Base-by-base conservation (phyloP, 371 early-diverging fungal genomes). In the Rhizomucor miehei region DNA sequence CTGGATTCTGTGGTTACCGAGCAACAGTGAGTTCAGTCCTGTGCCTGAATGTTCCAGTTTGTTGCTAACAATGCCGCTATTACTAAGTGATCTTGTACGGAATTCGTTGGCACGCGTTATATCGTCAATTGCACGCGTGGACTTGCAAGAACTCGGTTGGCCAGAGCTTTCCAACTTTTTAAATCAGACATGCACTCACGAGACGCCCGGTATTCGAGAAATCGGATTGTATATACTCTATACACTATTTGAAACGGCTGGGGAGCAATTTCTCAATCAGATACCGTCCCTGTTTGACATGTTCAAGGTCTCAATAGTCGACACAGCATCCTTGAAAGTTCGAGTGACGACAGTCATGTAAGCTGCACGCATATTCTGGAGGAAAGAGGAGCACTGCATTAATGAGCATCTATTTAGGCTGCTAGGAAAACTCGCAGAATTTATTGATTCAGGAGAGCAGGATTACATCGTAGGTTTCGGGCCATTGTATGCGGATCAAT, bases 81-180 rank as follows among this genome's bases (percentile, higher is more conserved):
- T 29, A 34, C 39, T 21, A 58, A 92, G 91, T 47, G 74, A 81
- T 21, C 78, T 87, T 48, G 84, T 87, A 14, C 88, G 92, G 46
- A 88, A 92, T 60, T 75, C 90, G 23, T 75, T 87, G 52, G 91
- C 93, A 25, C 90, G 91, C 45, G 93, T 88, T 12, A 92, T 95
- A 37, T 86, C 95, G 16, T 86, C 91, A 10, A 82, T 93, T 36
- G 96, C 95, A 29, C 80, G 88, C 58, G 68, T 87, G 16, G 95
- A 94, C 63, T 67, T 94, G 14, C 87, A 89, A 3, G 71, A 83
- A 46, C 79, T 84, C 50, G 75, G 76, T 41, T 95, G 96, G 96
- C 75, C 82, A 19, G 84, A 90, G 19, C 73, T 95, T 50, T 63
- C 92, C 19, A 77, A 80, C 37, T 89, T 92, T 62, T 68, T 95